A percentile compares a stretch with the other conserved stretches of the same genome.
phyloP scores from a whole-genome alignment of 192 early-diverging fungal species.

The Funneliformis geosporum region DNA sequence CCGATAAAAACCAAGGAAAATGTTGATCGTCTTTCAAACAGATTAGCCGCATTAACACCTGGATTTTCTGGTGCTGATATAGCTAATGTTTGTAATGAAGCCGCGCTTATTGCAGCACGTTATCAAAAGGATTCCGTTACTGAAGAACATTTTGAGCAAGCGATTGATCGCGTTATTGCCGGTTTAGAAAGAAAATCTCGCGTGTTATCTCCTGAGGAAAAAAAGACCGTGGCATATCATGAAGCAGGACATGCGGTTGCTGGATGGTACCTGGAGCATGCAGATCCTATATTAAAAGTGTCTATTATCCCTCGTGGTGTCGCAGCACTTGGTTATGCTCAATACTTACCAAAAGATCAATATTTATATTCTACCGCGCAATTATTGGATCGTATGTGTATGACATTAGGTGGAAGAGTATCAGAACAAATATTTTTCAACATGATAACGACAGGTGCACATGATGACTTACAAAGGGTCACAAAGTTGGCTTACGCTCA shows the following conservation, averaged over 20 bases:
- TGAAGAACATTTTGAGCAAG: slow-evolving; percentile 92
- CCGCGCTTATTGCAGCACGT: slow-evolving; percentile 95
- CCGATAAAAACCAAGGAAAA: slow-evolving; percentile 89
- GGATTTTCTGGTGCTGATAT: slow-evolving; percentile 99
- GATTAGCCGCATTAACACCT: slow-evolving; percentile 93
- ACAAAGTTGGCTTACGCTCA: slow-evolving; percentile 97
- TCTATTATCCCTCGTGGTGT: slow-evolving; percentile 97
- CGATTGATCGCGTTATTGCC: slow-evolving; percentile 98
- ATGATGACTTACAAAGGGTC: slow-evolving; percentile 97
- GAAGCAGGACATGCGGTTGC: slow-evolving; percentile 99
- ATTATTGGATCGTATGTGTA: slow-evolving; percentile 89
- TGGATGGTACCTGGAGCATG: slow-evolving; percentile 96
- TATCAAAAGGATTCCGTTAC: slow-evolving; percentile 72
- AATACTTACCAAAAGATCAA: slow-evolving; percentile 98
- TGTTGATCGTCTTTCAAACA: slow-evolving; percentile 73
- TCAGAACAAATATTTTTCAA: slow-evolving; percentile 94
- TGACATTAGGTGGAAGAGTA: slow-evolving; percentile 83
- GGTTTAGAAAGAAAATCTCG: slow-evolving; percentile 98
- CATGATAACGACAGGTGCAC: slow-evolving; percentile 93
- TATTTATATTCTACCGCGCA: slow-evolving; percentile 92
- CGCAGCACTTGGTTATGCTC: slow-evolving; percentile 97
- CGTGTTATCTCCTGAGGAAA: slow-evolving; percentile 93
- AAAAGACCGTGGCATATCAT: slow-evolving; percentile 99
- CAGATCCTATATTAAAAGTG: slow-evolving; percentile 96
- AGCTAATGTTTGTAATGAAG: slow-evolving; percentile 98